Evolutionary conservation across 768 basidiomycete genomes (phyloP), one percentile per base, ranked within the genome.

Genomic region (Solioccasus polychromus): DNA sequence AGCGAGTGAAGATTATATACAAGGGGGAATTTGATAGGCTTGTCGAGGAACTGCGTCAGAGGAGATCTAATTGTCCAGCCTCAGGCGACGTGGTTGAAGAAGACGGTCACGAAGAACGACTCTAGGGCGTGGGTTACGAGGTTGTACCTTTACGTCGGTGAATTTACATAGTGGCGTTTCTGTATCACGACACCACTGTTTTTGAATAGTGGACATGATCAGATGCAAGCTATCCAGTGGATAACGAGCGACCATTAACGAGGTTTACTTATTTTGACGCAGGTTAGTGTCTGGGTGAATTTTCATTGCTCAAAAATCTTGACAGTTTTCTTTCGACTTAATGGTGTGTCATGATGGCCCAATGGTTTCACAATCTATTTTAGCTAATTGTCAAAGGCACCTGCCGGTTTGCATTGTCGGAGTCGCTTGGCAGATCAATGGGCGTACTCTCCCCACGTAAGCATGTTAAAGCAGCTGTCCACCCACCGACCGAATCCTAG

Each of bases 11-110:
- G 55, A 31, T 39, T 29, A 48, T 61, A 48, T 57, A 62, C 42
- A 60, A 58, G 24, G 60, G 61, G 14, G 69, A 67, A 35, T 73
- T 74, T 42, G 58, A 40, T 19, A 60, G 57, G 39, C 62, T 73
- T 7, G 51, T 66, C 10, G 60, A 66, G 43, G 64, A 63, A 14
- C 68, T 66, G n/a, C 62, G 66, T 61, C 60, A 55, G 46, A 66
- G 58, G 58, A 62, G 53, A 64, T 44, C 61, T 58, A 65, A 64
- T 31, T 38, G 18, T 35, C 30, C 44, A 29, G 28, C 17, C 22
- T 26, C 39, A 30, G 43, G 38, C 18, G 48, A 47, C 25, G 39
- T 22, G 26, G 19, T 28, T 32, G 23, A 24, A 29, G 23, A 42
- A 28, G 59, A 59, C 36, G 68, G 68, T 22, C 64, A 68, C 39